Base-by-base conservation (phyloP, 805 yeast genomes). In the Kluyveromyces aestuarii region DNA sequence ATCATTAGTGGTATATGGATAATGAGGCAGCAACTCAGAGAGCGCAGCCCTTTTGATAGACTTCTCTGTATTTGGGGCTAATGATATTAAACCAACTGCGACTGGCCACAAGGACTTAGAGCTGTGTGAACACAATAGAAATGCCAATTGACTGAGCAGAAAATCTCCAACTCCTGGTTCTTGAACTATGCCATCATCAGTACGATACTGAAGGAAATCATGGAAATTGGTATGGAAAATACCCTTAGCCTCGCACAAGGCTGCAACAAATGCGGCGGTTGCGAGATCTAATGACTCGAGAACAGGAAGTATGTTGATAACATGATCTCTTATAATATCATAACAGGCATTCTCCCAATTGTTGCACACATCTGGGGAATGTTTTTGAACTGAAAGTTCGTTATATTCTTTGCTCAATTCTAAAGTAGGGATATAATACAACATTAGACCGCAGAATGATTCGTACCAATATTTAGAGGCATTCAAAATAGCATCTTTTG, bases 391-490 rank as follows among this genome's bases (percentile, higher is more conserved):
- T 2, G 78, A 60, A 10, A 68, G 48, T 35, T 68, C 55, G 44
- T 73, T 53, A 55, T 76, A 74, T 52, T 77, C 76, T 13, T 53
- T 52, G 1, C 75, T 51, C 27, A 76, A 57, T 37, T 71, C 69
- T 10, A 59, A 46, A 5, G 79, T 72, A 56, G 80, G 88, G 65
- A 84, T 73, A 57, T 81, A 81, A 58, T 70, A 86, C 37, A 81
- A 64, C 9, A 79, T 60, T n/a, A 81, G 70, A 8, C 79, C 78
- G 38, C 74, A 67, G 38, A 79, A 72, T 13, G 81, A 71, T 58
- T 85, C 93, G 59, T 81, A 84, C 95, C 95, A 85, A 0, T 77
- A 64, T 7, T 70, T 68, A 14, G 86, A 74, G 55, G 69, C 71
- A 14, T 70, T 68, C 3, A 78, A 60, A 19, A 83, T 82, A 2